Percentiles rank a stretch among this genome's conserved stretches.
Conservation (phyloP, 768 basidiomycete species). For the Boletus sp. region DNA sequence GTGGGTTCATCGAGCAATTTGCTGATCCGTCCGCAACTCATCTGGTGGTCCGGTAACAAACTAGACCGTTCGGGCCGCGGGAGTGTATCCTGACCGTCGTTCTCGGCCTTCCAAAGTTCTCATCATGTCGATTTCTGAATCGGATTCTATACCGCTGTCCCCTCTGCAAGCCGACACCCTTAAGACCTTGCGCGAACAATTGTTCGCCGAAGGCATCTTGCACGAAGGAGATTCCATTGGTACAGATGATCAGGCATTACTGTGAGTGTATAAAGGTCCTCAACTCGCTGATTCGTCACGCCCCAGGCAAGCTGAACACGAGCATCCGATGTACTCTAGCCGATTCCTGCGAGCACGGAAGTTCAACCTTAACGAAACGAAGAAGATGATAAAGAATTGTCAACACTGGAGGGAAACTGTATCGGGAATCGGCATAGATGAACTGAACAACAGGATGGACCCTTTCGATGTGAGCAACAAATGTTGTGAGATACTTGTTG, state of each 20-base stretch:
- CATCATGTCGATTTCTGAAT: slow-evolving; percentile 13
- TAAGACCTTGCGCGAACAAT: slow-evolving; percentile 47
- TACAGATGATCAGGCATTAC: slow-evolving; percentile 54
- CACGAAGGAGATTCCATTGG: slow-evolving; percentile 61
- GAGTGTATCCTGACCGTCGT: neutral
- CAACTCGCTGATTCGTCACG: neutral
- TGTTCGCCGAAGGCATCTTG: slow-evolving; percentile 52
- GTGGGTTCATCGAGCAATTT: no score
- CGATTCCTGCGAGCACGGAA: slow-evolving; percentile 76
- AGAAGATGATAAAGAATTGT: slow-evolving; percentile 63
- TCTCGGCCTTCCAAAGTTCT: neutral
- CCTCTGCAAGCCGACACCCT: slow-evolving; percentile 38
- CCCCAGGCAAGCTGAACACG: slow-evolving; percentile 3
- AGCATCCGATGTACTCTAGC: slow-evolving; percentile 32
- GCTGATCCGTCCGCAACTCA: neutral
- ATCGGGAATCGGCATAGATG: slow-evolving; percentile 62
- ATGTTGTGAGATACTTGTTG: neutral
- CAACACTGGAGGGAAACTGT: slow-evolving; percentile 67
- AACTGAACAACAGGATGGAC: slow-evolving; percentile 57
- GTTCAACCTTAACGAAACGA: slow-evolving; percentile 55
- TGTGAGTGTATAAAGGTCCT: slow-evolving; percentile 39
- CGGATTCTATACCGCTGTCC: slow-evolving; percentile 11
- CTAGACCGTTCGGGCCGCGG: neutral
- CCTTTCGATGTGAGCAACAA: slow-evolving; percentile 60
- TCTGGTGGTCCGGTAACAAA: neutral